Base-by-base conservation (phyloP, 768 basidiomycete species). In the Asterophora parasitica region DNA sequence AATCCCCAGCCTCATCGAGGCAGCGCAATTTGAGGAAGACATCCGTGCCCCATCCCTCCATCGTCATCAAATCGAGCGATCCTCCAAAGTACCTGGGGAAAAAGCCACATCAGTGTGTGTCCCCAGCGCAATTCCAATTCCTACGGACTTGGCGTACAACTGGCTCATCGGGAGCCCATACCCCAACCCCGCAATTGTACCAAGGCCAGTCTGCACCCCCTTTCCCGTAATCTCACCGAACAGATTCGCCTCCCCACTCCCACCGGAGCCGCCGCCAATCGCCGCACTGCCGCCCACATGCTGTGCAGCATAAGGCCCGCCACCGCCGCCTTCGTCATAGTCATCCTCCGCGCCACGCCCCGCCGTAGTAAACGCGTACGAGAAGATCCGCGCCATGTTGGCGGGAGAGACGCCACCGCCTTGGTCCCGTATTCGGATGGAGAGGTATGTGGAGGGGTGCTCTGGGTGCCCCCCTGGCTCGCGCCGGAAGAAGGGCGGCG, bases 311-410 rank as follows among this genome's bases (percentile, higher is more conserved):
- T 89, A 88, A 1, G 88, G 88, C 0, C 87, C 88, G 27, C 80
- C 84, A 8, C 69, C 78, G 4, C 64, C 74, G 40, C 72, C 73
- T 36, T 73, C 69, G 16, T 69, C 72, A 4, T 50, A 49, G 11
- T 61, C 55, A 31, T 53, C 61, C 4, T 65, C 67, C 8, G 68
- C 70, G 31, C 65, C 69, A 35, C 75, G 68, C 5, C 82, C 84
- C 3, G 89, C 90, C 4, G 92, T 92, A 4, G 91, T 92, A 62
- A 92, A 94, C 5, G 89, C 89, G 63, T 94, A 94, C 13, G 90
- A 91, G 65, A 94, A 94, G 47, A 94, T 87, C 37, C 81, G 78
- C 15, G 76, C 69, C 75, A 92, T 79, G 62, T 92, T 79, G 8
- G 75, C 68, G 2, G 82, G 82, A 0, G 83, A 75, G 27, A 94